Evolutionary conservation across 768 basidiomycete genomes (phyloP).

Genomic region (Lentinula aciculospora): DNA sequence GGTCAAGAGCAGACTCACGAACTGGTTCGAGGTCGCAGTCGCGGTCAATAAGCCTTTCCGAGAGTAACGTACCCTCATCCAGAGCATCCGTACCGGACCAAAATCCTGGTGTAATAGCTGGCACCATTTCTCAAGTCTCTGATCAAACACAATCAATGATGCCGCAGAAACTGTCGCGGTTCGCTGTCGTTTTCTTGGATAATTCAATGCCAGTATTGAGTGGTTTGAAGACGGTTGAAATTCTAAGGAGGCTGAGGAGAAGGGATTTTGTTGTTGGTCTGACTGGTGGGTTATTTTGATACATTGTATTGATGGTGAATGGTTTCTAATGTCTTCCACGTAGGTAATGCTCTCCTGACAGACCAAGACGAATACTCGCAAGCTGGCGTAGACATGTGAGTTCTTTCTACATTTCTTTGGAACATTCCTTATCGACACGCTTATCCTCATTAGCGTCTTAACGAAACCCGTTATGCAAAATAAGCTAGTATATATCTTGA

Average conservation of each 20-base stretch:
- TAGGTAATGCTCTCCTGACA: constrained; percentile 2
- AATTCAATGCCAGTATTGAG: constrained; percentile 70
- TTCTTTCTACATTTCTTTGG: neutral
- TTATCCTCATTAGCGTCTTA: constrained; percentile 42
- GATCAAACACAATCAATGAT: neutral
- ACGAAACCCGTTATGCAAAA: constrained; percentile 78
- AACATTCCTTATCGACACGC: neutral
- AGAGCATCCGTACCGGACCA: neutral
- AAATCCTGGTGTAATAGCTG: neutral
- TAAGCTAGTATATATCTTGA: constrained; percentile 37
- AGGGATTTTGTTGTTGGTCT: constrained; percentile 62
- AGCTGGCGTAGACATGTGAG: constrained; percentile 8
- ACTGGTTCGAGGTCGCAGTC: neutral
- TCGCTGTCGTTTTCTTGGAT: constrained; percentile 16
- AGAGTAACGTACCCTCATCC: neutral
- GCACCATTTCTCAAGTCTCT: neutral
- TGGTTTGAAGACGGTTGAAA: constrained; percentile 48
- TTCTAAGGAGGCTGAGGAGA: constrained; percentile 44
- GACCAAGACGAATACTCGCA: constrained; percentile 1
- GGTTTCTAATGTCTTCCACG: neutral
- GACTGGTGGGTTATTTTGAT: constrained; percentile 30
- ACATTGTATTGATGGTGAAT: no score
- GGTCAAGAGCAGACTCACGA: neutral
- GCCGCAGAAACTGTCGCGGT: neutral
- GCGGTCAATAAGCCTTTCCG: neutral